Conservation (phyloP, 2,329 filamentous ascomycete species). For the Aspergillus carbonarius region DNA sequence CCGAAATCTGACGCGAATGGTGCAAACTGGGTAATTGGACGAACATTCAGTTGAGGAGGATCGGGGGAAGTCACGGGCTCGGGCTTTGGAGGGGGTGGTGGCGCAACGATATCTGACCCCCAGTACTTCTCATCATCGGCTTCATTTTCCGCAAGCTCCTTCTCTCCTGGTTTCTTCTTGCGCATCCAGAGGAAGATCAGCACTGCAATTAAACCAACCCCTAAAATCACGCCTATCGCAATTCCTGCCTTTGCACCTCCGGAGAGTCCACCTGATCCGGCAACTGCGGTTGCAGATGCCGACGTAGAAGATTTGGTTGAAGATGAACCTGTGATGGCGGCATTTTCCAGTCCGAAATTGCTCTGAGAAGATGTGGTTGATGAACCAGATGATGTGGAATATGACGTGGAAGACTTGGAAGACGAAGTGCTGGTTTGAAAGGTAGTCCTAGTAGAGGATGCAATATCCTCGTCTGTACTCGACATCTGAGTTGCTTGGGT, state of each 20-base stretch:
- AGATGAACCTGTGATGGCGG: constrained; percentile 12
- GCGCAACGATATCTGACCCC: constrained; percentile 27
- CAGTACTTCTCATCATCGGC: constrained; percentile 64
- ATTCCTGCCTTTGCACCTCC: constrained; percentile 71
- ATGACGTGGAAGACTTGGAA: not conserved
- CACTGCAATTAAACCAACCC: constrained; percentile 65
- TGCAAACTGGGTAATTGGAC: constrained; percentile 80
- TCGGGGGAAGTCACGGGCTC: constrained; percentile 45
- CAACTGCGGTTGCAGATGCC: constrained; percentile 25
- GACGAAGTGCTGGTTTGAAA: constrained; percentile 24
- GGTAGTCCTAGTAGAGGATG: constrained; percentile 17
- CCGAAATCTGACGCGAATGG: constrained; percentile 57
- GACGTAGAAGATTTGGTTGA: constrained; percentile 22
- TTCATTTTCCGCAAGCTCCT: constrained; percentile 46
- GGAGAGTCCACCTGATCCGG: constrained; percentile 40
- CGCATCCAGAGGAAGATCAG: constrained; percentile 70
- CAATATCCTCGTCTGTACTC: constrained; percentile 4
- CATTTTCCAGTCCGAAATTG: constrained; percentile 20
- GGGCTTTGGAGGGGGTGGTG: constrained; percentile 38
- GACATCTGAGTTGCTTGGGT: constrained; percentile 11
- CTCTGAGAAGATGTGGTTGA: constrained; percentile 5
- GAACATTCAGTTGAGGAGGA: constrained; percentile 79
- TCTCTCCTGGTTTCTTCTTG: constrained; percentile 64
- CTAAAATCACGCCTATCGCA: constrained; percentile 74
- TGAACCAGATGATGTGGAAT: too few species aligned